Evolutionary conservation across 2,329 filamentous ascomycete species (phyloP).

Genomic region (Ophiobolus disseminans): DNA sequence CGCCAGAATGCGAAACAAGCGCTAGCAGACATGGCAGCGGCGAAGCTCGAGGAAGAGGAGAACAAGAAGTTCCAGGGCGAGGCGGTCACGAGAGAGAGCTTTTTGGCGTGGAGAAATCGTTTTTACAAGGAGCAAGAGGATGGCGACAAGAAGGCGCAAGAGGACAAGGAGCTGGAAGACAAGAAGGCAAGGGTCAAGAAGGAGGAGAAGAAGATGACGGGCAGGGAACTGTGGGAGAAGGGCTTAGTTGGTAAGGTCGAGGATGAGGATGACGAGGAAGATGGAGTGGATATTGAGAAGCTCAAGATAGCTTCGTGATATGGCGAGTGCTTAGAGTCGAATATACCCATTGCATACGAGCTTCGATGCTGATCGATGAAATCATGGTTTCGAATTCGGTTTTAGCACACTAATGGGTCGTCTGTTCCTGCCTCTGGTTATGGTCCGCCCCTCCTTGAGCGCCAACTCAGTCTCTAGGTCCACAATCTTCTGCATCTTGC

Average conservation of each 20-base stretch:
- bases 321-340: background rate
- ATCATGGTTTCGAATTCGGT: conserved; percentile 9
- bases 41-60: conserved; percentile 83
- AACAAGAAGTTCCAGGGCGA: conserved; percentile 97
- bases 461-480: conserved; percentile 56
- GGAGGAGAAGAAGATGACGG: conserved; percentile 85
- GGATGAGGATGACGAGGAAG: conserved; percentile 67
- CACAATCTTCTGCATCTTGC: conserved; percentile 56
- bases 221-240: conserved; percentile 58
- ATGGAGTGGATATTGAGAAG: conserved; percentile 56
- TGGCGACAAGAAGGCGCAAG: conserved; percentile 62
- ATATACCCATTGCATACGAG: conserved; percentile 30
- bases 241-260: conserved; percentile 67
- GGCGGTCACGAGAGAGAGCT: conserved; percentile 84
- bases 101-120: conserved; percentile 78
- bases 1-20: conserved; percentile 70
- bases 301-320: conserved; percentile 49
- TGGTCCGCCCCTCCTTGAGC: conserved; percentile 46
- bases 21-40: conserved; percentile 60
- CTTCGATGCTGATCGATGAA: background rate
- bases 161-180: conserved; percentile 74
- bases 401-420: conserved; percentile 30
- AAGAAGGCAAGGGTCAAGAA: conserved; percentile 55
- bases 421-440: conserved; percentile 36
- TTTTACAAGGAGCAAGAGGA: conserved; percentile 86